Percentiles rank a stretch among this genome's conserved stretches.
phyloP scores from a whole-genome alignment of 1,139 yeast genomes.

The Fermentozyma sake region DNA sequence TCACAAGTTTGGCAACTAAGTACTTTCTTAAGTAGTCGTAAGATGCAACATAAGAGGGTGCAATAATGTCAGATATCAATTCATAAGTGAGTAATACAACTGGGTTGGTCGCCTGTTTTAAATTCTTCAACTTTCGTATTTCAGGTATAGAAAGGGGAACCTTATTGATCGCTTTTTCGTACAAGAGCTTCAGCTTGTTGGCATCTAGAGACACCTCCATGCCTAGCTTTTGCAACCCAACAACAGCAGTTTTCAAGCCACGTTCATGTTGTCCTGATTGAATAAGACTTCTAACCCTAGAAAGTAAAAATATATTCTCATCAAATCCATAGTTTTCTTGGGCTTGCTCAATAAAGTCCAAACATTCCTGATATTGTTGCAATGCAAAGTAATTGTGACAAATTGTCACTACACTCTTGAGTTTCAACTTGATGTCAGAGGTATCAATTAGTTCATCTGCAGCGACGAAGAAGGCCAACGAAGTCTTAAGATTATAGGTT shows the following conservation, averaged over 20 bases:
- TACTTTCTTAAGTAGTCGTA: constrained; percentile 20
- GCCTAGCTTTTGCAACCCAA: constrained; percentile 27
- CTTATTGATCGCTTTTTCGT: constrained; percentile 20
- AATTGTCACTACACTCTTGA: constrained; percentile 27
- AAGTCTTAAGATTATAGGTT: constrained; percentile 27
- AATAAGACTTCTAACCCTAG: constrained; percentile 38
- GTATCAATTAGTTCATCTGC: constrained; percentile 24
- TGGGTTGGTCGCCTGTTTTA: constrained; percentile 23
- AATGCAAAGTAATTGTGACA: constrained; percentile 28
- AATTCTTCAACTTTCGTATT: constrained; percentile 29
- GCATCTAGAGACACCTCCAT: constrained; percentile 22
- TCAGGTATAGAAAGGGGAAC: constrained; percentile 43
- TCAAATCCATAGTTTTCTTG: constrained; percentile 21
- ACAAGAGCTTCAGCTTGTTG: constrained; percentile 18
- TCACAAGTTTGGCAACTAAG: constrained; percentile 20
- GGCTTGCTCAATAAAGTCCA: constrained; percentile 22
- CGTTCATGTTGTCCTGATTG: constrained; percentile 27
- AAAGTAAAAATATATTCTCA: constrained; percentile 29
- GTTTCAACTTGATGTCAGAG: constrained; percentile 14
- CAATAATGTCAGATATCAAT: constrained; percentile 37
- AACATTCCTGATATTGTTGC: constrained; percentile 25
- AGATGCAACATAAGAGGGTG: constrained; percentile 28
- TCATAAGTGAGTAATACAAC: constrained; percentile 34
- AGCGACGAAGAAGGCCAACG: constrained; percentile 27
- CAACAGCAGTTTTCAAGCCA: constrained; percentile 34